Conservation (phyloP, 2,329 filamentous ascomycete genomes). For the Alternaria gaisen region DNA sequence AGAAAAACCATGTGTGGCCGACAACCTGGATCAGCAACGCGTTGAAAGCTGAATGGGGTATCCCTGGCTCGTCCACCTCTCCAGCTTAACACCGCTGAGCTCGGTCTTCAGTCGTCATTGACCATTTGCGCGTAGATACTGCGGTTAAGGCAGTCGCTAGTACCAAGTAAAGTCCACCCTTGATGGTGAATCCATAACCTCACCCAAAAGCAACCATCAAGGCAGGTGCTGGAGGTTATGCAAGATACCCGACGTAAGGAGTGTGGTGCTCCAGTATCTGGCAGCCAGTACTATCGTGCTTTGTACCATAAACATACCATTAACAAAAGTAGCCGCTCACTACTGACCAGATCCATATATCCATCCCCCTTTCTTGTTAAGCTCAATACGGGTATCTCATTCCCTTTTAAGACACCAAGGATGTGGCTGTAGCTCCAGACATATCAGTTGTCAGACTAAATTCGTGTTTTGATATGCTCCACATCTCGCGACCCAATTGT, state of each 20-base stretch:
- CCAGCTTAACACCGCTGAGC: not conserved
- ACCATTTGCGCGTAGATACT: not conserved
- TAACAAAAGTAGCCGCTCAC: not conserved
- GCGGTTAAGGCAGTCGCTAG: not conserved
- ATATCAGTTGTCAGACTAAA: not conserved
- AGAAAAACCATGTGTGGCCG: constrained; percentile 39
- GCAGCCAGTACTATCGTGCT: not conserved
- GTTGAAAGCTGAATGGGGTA: constrained; percentile 39
- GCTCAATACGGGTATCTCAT: not conserved
- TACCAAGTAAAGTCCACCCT: not conserved
- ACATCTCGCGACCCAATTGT: not conserved
- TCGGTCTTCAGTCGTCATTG: not conserved
- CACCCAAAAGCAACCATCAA: not conserved
- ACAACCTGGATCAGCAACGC: constrained; percentile 44
- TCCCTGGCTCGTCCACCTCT: constrained; percentile 1
- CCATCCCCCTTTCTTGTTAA: not conserved
- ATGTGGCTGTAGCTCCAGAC: not conserved
- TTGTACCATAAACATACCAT: not conserved
- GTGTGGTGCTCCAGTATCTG: not conserved
- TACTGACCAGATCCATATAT: not conserved
- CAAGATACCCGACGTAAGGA: not conserved
- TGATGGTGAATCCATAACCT: not conserved
- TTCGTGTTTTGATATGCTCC: not conserved
- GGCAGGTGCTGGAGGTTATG: not conserved
- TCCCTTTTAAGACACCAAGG: not conserved